Evolutionary conservation across 1,284 basidiomycete species (phyloP).

Genomic region (Cutaneotrichosporon sp.): DNA sequence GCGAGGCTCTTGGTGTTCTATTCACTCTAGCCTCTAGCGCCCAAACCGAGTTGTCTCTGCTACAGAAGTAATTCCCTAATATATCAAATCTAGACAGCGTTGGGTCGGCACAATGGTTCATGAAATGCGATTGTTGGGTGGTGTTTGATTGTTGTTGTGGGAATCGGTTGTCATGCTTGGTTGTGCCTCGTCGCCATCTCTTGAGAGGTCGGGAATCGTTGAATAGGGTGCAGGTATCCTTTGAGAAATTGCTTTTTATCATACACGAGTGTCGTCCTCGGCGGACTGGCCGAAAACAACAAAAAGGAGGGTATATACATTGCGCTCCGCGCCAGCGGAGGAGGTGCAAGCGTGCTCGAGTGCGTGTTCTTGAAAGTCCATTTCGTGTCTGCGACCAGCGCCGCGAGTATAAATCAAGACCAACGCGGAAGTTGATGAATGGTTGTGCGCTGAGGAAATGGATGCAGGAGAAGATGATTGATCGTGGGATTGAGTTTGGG

Average conservation of each 20-base stretch:
- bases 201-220: slow-evolving; percentile 15
- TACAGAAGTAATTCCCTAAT: slow-evolving; percentile 11
- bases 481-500: background rate
- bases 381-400: slow-evolving; percentile 23
- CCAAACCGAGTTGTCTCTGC: slow-evolving; percentile 12
- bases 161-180: slow-evolving; percentile 4
- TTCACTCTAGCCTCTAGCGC: slow-evolving; percentile 23
- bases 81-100: slow-evolving; percentile 16
- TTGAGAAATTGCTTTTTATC: slow-evolving; percentile 7
- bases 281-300: background rate
- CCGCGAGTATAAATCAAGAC: slow-evolving; percentile 13
- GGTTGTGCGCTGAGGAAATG: slow-evolving; percentile 17
- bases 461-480: slow-evolving; percentile 2
- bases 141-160: slow-evolving; percentile 1
- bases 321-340: slow-evolving; percentile 13
- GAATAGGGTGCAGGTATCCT: slow-evolving; percentile 16
- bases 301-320: slow-evolving; percentile 7
- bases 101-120: slow-evolving; percentile 20
- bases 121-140: slow-evolving; percentile 2
- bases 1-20: slow-evolving; percentile 17
- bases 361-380: slow-evolving; percentile 16
- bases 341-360: slow-evolving; percentile 16
- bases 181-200: slow-evolving; percentile 23
- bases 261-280: slow-evolving; percentile 14
- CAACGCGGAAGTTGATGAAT: slow-evolving; percentile 7